A percentile compares a stretch with the other conserved stretches of the same genome.
Evolutionary conservation across 306 rosid species (phyloP).

Genomic region (Glycine soja): DNA sequence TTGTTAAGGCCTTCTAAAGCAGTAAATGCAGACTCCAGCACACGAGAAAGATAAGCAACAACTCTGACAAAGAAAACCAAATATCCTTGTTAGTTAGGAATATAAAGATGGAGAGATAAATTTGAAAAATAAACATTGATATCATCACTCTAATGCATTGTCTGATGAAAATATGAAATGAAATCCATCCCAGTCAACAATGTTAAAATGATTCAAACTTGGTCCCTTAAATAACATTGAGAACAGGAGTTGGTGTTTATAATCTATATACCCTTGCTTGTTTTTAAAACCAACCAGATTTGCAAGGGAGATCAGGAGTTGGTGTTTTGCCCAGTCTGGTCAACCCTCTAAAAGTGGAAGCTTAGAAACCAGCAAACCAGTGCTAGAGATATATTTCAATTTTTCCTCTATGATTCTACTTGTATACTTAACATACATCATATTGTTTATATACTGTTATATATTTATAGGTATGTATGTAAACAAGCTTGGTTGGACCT

Average conservation of each 20-base stretch:
- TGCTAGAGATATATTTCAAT: conserved; percentile 26
- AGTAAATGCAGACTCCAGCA: conserved; percentile 93
- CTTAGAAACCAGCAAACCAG: conserved; percentile 12
- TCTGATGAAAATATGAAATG: conserved; percentile 20
- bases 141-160: conserved; percentile 7
- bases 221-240: conserved; percentile 33
- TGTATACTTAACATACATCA: not conserved
- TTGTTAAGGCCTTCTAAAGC: conserved; percentile 97
- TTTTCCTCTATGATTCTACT: conserved; percentile 36
- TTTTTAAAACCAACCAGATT: not conserved
- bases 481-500: conserved; percentile 1
- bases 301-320: conserved; percentile 21
- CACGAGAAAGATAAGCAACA: conserved; percentile 98
- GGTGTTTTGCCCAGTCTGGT: not conserved
- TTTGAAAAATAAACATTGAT: not conserved
- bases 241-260: not conserved
- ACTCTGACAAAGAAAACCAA: conserved; percentile 66
- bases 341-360: conserved; percentile 37
- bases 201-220: conserved; percentile 12
- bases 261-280: conserved; percentile 20
- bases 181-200: conserved; percentile 29
- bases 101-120: conserved; percentile 2
- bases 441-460: conserved; percentile 5
- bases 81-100: conserved; percentile 42
- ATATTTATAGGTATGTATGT: conserved; percentile 1